Percentiles rank a stretch among this genome's conserved stretches.
Evolutionary conservation across 306 rosid species (phyloP).

Genomic region (Erythrophleum fordii): DNA sequence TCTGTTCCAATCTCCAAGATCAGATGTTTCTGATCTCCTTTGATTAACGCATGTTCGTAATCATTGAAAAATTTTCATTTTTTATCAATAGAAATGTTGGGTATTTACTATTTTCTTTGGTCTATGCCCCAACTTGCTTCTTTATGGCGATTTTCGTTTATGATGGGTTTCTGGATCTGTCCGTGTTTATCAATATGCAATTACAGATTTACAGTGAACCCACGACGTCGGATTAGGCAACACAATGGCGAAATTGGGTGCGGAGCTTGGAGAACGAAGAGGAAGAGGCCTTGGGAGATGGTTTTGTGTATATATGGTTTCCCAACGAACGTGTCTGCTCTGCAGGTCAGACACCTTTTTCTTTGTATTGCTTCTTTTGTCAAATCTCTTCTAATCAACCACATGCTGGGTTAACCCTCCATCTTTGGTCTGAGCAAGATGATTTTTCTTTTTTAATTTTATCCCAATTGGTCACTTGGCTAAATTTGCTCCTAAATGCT

Average conservation of each 20-base stretch:
- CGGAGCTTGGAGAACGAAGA: conserved; percentile 91
- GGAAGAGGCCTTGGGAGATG: conserved; percentile 96
- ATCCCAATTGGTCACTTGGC: background rate
- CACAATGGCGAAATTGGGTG: conserved; percentile 91
- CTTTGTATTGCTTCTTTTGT: background rate
- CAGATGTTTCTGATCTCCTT: conserved; percentile 19
- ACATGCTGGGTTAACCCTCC: background rate
- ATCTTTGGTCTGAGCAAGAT: background rate
- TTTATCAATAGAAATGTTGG: conserved; percentile 6
- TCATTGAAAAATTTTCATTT: background rate
- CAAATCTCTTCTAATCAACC: background rate
- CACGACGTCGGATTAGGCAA: conserved; percentile 86
- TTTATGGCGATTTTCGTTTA: background rate
- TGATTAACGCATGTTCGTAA: background rate
- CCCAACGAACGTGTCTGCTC: conserved; percentile 88
- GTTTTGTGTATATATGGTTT: conserved; percentile 90
- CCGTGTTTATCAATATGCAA: conserved; percentile 5
- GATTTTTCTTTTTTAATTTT: background rate
- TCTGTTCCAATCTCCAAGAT: conserved; percentile 15
- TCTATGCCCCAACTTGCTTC: background rate
- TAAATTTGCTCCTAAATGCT: conserved; percentile 19
- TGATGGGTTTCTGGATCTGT: conserved; percentile 3
- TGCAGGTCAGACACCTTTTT: conserved; percentile 64
- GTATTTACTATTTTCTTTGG: conserved; percentile 7
- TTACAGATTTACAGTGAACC: conserved; percentile 92